phyloP scores from a whole-genome alignment of 768 basidiomycete species.

The Tubosaeta sp. region DNA sequence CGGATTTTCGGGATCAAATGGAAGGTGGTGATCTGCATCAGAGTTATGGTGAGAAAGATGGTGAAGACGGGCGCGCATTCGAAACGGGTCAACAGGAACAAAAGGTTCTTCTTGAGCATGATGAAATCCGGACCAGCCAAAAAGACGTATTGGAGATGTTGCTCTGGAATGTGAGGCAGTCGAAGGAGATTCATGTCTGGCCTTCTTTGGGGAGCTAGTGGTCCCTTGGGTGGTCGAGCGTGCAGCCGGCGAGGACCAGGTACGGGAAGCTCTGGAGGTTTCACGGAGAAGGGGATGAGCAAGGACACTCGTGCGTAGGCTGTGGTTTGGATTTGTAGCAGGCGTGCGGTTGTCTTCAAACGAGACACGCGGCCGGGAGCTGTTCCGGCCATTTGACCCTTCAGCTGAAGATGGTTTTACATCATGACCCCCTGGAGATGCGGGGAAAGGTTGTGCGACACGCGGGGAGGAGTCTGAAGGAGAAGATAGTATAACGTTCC shows the following conservation, averaged over 20 bases:
- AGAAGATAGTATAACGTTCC: slow-evolving; percentile 38
- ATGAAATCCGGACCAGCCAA: slow-evolving; percentile 52
- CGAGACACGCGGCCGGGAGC: slow-evolving; percentile 49
- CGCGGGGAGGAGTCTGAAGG: slow-evolving; percentile 41
- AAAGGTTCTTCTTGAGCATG: slow-evolving; percentile 53
- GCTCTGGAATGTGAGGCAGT: slow-evolving; percentile 37
- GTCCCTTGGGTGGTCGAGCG: slow-evolving; percentile 6
- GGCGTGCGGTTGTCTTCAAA: slow-evolving; percentile 43
- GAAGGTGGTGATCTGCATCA: slow-evolving; percentile 15
- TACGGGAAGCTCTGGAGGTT: slow-evolving; percentile 1
- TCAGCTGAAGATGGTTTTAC: slow-evolving; percentile 31
- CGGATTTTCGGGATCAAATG: slow-evolving; percentile 17
- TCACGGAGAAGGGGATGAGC: slow-evolving; percentile 20
- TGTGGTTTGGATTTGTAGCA: slow-evolving; percentile 32
- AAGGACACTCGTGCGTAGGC: slow-evolving; percentile 33
- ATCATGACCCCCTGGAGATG: slow-evolving; percentile 12
- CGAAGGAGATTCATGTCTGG: slow-evolving; percentile 24
- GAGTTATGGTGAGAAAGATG: slow-evolving; percentile 21
- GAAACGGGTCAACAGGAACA: slow-evolving; percentile 54
- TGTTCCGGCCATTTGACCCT: slow-evolving; percentile 36
- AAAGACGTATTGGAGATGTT: slow-evolving; percentile 55
- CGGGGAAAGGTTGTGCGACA: slow-evolving; percentile 18
- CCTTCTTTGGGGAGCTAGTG: slow-evolving; percentile 14
- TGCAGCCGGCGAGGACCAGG: slow-evolving; percentile 4
- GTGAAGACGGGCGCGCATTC: slow-evolving; percentile 22